Conservation (phyloP, 2,329 filamentous ascomycete species). For the Cladosporium sp. region DNA sequence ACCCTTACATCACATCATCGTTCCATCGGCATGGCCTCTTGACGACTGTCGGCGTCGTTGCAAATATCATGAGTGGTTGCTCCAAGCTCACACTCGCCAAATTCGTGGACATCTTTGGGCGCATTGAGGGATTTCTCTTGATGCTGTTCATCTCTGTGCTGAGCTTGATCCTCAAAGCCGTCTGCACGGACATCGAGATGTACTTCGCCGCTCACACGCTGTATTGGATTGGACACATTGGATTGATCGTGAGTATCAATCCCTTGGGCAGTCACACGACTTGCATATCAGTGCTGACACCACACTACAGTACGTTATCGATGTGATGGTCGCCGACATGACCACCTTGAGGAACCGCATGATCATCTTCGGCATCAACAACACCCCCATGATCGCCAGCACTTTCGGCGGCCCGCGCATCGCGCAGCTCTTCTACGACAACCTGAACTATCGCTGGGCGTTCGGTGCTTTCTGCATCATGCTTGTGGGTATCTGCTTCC, state of each 20-base stretch:
- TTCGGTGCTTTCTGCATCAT: constrained; percentile 69
- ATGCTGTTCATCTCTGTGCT: constrained; percentile 55
- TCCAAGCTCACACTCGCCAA: constrained; percentile 68
- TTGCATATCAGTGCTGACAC: neutral
- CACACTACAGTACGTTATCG: constrained; percentile 58
- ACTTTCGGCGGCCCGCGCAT: constrained; percentile 59
- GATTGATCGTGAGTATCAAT: constrained; percentile 25
- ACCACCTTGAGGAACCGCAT: constrained; percentile 66
- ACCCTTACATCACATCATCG: constrained; percentile 51
- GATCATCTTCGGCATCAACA: constrained; percentile 63
- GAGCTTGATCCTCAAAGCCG: constrained; percentile 67
- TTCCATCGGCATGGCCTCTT: constrained; percentile 58
- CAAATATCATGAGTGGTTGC: constrained; percentile 59
- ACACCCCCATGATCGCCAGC: constrained; percentile 67
- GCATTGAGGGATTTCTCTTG: constrained; percentile 62
- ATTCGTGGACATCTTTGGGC: constrained; percentile 67
- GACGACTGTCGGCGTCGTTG: constrained; percentile 56
- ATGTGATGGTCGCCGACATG: constrained; percentile 69
- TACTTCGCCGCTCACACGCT: constrained; percentile 67
- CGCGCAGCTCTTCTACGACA: constrained; percentile 29
- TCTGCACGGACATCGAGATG: constrained; percentile 59
- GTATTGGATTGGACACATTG: constrained; percentile 59
- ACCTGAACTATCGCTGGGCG: constrained; percentile 64
- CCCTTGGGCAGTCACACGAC: neutral
- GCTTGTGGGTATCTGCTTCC: constrained; percentile 62